Conservation (phyloP, 1,139 yeast species). For the Lizanozyma gosingica region DNA sequence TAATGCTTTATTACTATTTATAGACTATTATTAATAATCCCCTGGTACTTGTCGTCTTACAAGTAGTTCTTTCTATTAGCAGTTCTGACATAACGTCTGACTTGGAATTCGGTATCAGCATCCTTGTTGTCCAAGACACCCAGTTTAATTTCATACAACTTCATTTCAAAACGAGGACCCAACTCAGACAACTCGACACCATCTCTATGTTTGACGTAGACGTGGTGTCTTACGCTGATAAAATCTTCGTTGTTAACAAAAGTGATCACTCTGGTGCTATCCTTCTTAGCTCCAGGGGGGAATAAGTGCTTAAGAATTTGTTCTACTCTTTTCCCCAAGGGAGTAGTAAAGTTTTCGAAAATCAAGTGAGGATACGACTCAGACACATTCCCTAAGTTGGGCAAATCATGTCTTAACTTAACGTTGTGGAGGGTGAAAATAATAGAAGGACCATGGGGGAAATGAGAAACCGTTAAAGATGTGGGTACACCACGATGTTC, state of each 20-base stretch:
- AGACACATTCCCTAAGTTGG: conserved; percentile 77
- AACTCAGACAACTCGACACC: conserved; percentile 90
- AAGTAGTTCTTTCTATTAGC: conserved; percentile 91
- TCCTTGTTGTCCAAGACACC: conserved; percentile 93
- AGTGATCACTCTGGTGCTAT: conserved; percentile 80
- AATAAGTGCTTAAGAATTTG: conserved; percentile 79
- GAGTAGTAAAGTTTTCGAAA: conserved; percentile 83
- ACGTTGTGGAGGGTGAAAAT: conserved; percentile 93
- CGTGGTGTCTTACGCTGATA: conserved; percentile 90
- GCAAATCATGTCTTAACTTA: conserved; percentile 84
- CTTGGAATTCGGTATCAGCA: conserved; percentile 97
- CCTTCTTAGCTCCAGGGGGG: conserved; percentile 95
- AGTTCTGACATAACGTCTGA: conserved; percentile 86
- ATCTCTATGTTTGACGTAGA: conserved; percentile 81
- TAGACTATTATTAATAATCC: too few species aligned
- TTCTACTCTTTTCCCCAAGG: conserved; percentile 75
- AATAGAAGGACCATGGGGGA: conserved; percentile 98
- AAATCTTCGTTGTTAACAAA: conserved; percentile 88
- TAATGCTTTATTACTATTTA: not conserved
- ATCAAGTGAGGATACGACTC: conserved; percentile 92
- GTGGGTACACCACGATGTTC: conserved; percentile 99
- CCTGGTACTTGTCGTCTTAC: too few species aligned
- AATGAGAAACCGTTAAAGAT: conserved; percentile 83
- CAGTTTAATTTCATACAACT: conserved; percentile 74
- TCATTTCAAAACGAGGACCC: conserved; percentile 98